Evolutionary conservation across 2,329 filamentous ascomycete genomes (phyloP).

Genomic region (Daldinia eschscholtzii): DNA sequence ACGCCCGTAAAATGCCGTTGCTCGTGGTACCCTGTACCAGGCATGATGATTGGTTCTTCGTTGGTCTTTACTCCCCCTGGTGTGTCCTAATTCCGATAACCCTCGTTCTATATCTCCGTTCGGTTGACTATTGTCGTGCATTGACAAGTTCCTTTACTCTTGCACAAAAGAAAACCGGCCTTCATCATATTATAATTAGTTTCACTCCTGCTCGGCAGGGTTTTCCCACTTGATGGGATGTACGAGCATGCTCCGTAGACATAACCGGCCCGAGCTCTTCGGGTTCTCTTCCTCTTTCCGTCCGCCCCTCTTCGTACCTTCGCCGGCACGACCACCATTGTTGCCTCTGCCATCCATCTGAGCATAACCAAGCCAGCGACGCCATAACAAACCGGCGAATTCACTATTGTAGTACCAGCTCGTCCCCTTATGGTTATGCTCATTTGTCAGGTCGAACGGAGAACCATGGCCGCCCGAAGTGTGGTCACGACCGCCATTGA

Average conservation of each 20-base stretch:
- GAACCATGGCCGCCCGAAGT: conserved; percentile 74
- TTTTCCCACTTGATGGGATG: conserved; percentile 82
- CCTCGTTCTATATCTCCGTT: conserved; percentile 41
- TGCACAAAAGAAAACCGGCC: conserved; percentile 40
- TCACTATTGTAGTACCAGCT: conserved; percentile 88
- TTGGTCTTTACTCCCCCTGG: conserved; percentile 32
- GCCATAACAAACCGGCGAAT: conserved; percentile 82
- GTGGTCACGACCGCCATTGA: conserved; percentile 81
- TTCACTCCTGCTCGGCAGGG: conserved; percentile 57
- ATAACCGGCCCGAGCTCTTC: conserved; percentile 74
- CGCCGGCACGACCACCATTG: conserved; percentile 63
- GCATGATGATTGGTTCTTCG: conserved; percentile 41
- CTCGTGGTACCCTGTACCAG: conserved; percentile 41
- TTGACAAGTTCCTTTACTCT: conserved; percentile 32
- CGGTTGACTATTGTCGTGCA: conserved; percentile 28
- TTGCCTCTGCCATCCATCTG: conserved; percentile 65
- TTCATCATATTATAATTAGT: conserved; percentile 34
- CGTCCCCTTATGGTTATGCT: conserved; percentile 85
- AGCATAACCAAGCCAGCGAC: conserved; percentile 77
- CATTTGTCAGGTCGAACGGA: conserved; percentile 75
- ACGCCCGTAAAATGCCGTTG: conserved; percentile 45
- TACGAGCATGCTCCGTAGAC: conserved; percentile 81
- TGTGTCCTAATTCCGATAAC: conserved; percentile 36
- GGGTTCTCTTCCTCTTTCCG: conserved; percentile 62
- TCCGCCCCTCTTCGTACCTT: conserved; percentile 64